Conservation (phyloP, 2,329 filamentous ascomycete genomes). For the Colletotrichum kahawae region DNA sequence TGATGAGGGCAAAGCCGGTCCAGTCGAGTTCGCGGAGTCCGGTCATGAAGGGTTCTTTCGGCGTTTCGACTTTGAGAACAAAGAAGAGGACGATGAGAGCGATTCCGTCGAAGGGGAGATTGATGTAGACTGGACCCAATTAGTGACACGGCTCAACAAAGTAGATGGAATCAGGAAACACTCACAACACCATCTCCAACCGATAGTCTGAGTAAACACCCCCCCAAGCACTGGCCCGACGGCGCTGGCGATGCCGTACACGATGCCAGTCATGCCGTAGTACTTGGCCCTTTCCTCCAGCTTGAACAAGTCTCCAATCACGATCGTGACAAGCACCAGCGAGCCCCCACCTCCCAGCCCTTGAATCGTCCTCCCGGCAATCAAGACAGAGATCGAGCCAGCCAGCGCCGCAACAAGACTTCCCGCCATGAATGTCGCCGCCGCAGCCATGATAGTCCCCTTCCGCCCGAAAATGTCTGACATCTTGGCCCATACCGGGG, state of each 20-base stretch:
- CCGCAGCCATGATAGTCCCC: constrained; percentile 37
- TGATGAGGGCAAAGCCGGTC: constrained; percentile 58
- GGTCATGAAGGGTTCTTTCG: constrained; percentile 56
- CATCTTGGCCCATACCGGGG: constrained; percentile 69
- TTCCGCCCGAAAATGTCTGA: constrained; percentile 48
- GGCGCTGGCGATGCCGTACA: constrained; percentile 59
- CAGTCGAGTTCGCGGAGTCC: constrained; percentile 58
- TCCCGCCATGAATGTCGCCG: constrained; percentile 35
- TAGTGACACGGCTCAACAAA: neutral
- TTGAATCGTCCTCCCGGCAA: constrained; percentile 36
- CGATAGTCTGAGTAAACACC: constrained; percentile 59
- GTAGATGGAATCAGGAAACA: constrained; percentile 25
- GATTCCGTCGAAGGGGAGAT: constrained; percentile 43
- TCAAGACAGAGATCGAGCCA: constrained; percentile 25
- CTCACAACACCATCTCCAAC: constrained; percentile 60
- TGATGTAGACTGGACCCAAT: constrained; percentile 42
- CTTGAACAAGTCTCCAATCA: constrained; percentile 41
- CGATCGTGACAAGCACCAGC: constrained; percentile 39
- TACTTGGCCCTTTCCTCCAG: constrained; percentile 40
- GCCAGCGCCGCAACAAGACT: neutral
- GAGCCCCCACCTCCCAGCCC: constrained; percentile 41
- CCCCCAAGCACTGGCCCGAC: constrained; percentile 64
- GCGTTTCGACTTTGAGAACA: constrained; percentile 58
- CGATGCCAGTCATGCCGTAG: constrained; percentile 61
- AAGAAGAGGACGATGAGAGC: constrained; percentile 38